Base-by-base conservation (phyloP, 805 yeast genomes). In the Lipomyces yamanashiensis region DNA sequence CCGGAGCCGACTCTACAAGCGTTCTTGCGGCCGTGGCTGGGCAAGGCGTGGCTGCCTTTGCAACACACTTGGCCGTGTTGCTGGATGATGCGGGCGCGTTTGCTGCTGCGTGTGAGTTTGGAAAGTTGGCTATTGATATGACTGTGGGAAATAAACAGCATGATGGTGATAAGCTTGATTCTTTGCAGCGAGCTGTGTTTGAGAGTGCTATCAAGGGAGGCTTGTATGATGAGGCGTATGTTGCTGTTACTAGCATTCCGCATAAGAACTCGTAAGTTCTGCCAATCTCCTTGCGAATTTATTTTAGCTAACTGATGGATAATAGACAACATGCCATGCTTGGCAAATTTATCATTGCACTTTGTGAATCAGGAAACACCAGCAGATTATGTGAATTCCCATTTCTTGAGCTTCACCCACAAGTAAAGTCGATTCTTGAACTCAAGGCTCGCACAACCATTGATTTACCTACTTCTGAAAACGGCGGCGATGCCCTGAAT, bases 391-490 rank as follows among this genome's bases (percentile, higher is more conserved):
- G 79, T 19, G 74, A 77, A 19, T 80, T 78, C 61, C 80, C 82
- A 48, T 81, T 84, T 61, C 69, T 76, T 7, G 82, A 79, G 23
- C 79, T 83, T 59, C 75, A 78, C 2, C 76, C 77, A 13, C 60
- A 68, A 7, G 81, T 85, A 39, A 84, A 82, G 67, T 74, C 74
- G 1, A 68, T 83, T 48, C 72, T 85, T 47, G 76, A 70, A 39
- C 54, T 66, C 33, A 66, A 68, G 34, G 78, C 78, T 21, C 70
- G 75, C 1, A 58, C 64, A 34, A 68, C 70, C 1, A 71, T 72
- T 7, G 79, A 75, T 51, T 51, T 74, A n/a, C 45, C 60, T 8
- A 23, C 40, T 15, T 19, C 39, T 10, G 13, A n/a, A 10, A 34
- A 4, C 5, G 39, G 17, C 8, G 13, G 34, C 17, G 5, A 12